Conservation (phyloP, 2,329 filamentous ascomycete species). For the Rhinocladiella similis region DNA sequence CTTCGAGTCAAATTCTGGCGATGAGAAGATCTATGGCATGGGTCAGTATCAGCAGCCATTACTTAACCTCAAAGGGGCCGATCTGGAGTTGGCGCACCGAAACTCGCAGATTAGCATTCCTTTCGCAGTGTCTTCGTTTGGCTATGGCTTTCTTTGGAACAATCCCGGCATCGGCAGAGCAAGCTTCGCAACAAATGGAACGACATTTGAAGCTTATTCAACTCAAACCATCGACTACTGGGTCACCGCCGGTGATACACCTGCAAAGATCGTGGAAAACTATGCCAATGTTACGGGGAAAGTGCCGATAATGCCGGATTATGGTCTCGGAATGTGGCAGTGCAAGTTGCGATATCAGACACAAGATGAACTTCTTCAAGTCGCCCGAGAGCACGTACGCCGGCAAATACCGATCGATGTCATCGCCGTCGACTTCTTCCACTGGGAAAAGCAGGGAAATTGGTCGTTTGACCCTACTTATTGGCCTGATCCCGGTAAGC, state of each 20-base stretch:
- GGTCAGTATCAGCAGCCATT: conserved; percentile 67
- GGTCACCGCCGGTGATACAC: conserved; percentile 60
- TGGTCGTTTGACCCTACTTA: conserved; percentile 66
- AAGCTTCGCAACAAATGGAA: conserved; percentile 61
- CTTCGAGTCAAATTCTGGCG: conserved; percentile 55
- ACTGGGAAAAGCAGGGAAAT: conserved; percentile 65
- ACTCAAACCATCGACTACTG: conserved; percentile 63
- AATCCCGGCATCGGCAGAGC: conserved; percentile 63
- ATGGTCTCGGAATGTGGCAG: conserved; percentile 68
- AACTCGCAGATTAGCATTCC: conserved; percentile 68
- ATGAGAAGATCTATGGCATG: conserved; percentile 68
- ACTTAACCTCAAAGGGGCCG: conserved; percentile 62
- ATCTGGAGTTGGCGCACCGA: conserved; percentile 65
- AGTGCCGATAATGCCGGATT: conserved; percentile 68
- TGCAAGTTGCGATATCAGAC: conserved; percentile 67
- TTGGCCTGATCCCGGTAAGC: conserved; percentile 62
- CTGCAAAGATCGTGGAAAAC: conserved; percentile 55
- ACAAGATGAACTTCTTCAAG: conserved; percentile 61
- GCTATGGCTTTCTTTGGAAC: conserved; percentile 68
- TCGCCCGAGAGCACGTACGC: conserved; percentile 60
- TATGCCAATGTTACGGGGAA: conserved; percentile 60
- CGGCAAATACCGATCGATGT: conserved; percentile 61
- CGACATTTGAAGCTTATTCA: conserved; percentile 61
- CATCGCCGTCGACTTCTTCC: conserved; percentile 69
- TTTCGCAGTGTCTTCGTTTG: conserved; percentile 59